Conservation (phyloP, 345 rosid species). For the Lumnitzera littorea region DNA sequence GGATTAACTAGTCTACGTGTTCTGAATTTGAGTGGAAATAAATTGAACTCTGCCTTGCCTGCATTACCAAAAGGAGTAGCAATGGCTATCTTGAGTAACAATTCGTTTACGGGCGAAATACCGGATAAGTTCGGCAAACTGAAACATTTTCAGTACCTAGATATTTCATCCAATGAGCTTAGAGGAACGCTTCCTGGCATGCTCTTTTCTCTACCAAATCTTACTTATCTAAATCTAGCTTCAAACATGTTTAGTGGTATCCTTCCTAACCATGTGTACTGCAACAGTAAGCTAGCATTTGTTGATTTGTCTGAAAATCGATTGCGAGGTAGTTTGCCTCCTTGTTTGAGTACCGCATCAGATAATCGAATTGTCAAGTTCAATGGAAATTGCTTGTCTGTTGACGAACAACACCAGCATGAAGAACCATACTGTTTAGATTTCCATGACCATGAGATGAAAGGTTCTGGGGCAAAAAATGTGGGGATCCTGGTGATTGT, state of each 20-base stretch:
- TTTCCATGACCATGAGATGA: slow-evolving; percentile 18
- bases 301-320: slow-evolving; percentile 54
- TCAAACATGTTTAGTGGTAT: slow-evolving; percentile 49
- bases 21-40: slow-evolving; percentile 39
- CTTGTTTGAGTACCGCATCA: slow-evolving; percentile 34
- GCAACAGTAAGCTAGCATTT: slow-evolving; percentile 45
- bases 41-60: slow-evolving; percentile 28
- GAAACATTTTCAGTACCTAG: slow-evolving; percentile 29
- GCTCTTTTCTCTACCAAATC: slow-evolving; percentile 43
- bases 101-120: slow-evolving; percentile 38
- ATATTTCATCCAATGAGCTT: slow-evolving; percentile 33
- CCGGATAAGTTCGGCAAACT: slow-evolving; percentile 28
- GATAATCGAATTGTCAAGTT: slow-evolving; percentile 20
- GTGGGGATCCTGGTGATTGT: slow-evolving; percentile 36
- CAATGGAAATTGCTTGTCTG: slow-evolving; percentile 55
- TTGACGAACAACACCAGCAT: slow-evolving; percentile 33
- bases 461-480: slow-evolving; percentile 20
- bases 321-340: slow-evolving; percentile 49
- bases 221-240: slow-evolving; percentile 49
- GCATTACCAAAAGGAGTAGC: slow-evolving; percentile 33
- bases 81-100: slow-evolving; percentile 29
- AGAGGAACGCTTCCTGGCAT: slow-evolving; percentile 30
- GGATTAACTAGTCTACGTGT: slow-evolving; percentile 18
- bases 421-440: slow-evolving; percentile 41
- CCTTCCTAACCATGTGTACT: slow-evolving; percentile 36